Evolutionary conservation across 441 rosid species (phyloP), one percentile per base, ranked within the genome.

Genomic region (Jatropha podagrica): DNA sequence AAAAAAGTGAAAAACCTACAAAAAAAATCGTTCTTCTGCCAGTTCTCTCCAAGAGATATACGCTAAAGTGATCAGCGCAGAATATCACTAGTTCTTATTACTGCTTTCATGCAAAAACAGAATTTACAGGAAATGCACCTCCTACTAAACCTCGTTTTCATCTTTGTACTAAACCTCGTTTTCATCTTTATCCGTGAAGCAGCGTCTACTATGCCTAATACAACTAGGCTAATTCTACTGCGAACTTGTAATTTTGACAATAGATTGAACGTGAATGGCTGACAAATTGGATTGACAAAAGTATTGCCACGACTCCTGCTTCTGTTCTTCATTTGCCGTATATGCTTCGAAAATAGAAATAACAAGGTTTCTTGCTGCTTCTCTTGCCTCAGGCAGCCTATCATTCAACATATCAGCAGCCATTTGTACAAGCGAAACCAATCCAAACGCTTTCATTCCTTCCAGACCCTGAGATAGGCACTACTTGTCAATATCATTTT

Each of bases 331-430:
- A 7, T 82, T 77, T 77, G 82, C 80, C 3, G 86, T 78, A 70
- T 87, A 85, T 10, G 74, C 85, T 54, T 81, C 69, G 48, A 83
- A 80, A 46, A 88, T 37, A 5, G 84, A 83, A 52, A 71, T 77
- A 68, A 83, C 97, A 55, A 85, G 82, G 49, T 84, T 86, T 79
- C 98, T 82, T 0, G 97, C 95, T 0, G 98, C 95, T 79, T 92
- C 98, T 73, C 99, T 92, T n/a, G 97, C 98, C 80, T 92, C 97
- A 0, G 98, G 97, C 69, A 94, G 77, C 78, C 86, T 91, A 67
- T 95, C 98, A 73, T 84, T 96, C 90, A 92, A 72, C 86, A 85
- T 77, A 77, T 86, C 86, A 2, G 89, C 90, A 14, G 87, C 91
- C 85, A 89, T 86, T 80, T 89, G 87, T 4, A 85, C 79, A 70